phyloP scores from a whole-genome alignment of 1,284 basidiomycete species.

The Naganishia liquefaciens region DNA sequence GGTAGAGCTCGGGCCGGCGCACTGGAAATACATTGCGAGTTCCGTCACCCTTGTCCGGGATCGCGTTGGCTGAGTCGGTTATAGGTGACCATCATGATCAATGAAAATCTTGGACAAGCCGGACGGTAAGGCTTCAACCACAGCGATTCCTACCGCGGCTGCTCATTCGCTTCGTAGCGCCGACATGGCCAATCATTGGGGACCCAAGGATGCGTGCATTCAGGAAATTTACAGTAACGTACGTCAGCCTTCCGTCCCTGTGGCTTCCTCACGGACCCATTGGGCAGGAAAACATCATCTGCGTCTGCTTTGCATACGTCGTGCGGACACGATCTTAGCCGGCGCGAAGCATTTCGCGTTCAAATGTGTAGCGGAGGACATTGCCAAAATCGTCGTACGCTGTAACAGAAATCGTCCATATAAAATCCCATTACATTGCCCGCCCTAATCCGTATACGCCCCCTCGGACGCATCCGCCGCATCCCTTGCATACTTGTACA shows the following conservation, averaged over 20 bases:
- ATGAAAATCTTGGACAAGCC: conserved; percentile 29
- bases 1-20: conserved; percentile 5
- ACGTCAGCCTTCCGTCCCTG: neutral
- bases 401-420: neutral
- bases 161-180: neutral
- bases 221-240: conserved; percentile 31
- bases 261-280: neutral
- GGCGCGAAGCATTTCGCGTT: neutral
- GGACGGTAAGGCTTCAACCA: conserved; percentile 13
- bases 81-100: conserved; percentile 26
- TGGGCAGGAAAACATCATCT: conserved; percentile 11
- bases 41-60: neutral
- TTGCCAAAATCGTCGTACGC: no score
- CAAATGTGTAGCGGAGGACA: neutral
- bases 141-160: neutral
- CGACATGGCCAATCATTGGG: conserved; percentile 31
- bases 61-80: neutral
- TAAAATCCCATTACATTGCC: neutral
- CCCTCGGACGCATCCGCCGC: conserved; percentile 82
- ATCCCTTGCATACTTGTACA: conserved; percentile 77
- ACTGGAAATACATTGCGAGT: conserved; percentile 26
- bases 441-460: conserved; percentile 33
- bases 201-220: conserved; percentile 18
- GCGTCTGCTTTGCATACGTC: conserved; percentile 21
- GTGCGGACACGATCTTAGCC: neutral